A percentile compares a stretch with the other conserved stretches of the same genome.
phyloP scores from a whole-genome alignment of 148 eudicot genomes.

The Vaccinium vitisidaea region DNA sequence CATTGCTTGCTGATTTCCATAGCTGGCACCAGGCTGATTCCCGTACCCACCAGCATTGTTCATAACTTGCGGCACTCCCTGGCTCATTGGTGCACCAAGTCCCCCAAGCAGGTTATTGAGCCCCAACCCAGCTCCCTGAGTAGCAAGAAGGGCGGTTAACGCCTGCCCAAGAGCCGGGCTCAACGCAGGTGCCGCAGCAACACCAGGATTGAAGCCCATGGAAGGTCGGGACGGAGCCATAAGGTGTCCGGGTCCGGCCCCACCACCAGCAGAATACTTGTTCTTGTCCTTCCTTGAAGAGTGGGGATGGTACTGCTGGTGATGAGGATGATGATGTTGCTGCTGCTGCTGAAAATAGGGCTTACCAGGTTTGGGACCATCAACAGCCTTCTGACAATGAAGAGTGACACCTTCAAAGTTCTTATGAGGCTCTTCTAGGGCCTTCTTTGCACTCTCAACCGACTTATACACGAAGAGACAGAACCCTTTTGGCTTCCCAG shows the following conservation, averaged over 20 bases:
- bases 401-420: slow-evolving; percentile 65
- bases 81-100: slow-evolving; percentile 52
- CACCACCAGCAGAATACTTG: slow-evolving; percentile 41
- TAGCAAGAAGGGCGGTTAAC: slow-evolving; percentile 66
- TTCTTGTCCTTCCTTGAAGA: slow-evolving; percentile 56
- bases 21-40: slow-evolving; percentile 51
- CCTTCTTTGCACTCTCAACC: slow-evolving; percentile 64
- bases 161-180: slow-evolving; percentile 87
- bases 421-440: slow-evolving; percentile 91
- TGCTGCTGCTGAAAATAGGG: slow-evolving; percentile 23
- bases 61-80: slow-evolving; percentile 35
- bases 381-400: slow-evolving; percentile 74
- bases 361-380: slow-evolving; percentile 75
- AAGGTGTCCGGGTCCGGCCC: slow-evolving; percentile 44
- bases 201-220: slow-evolving; percentile 44
- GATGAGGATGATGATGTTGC: slow-evolving; percentile 27
- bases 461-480: slow-evolving; percentile 76
- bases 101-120: slow-evolving; percentile 65
- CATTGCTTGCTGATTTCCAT: slow-evolving; percentile 48
- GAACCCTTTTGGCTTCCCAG: slow-evolving; percentile 90
- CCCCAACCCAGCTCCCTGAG: slow-evolving; percentile 80
- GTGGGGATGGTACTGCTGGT: slow-evolving; percentile 33
- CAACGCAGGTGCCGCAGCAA: slow-evolving; percentile 39
- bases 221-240: slow-evolving; percentile 56
- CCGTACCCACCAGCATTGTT: slow-evolving; percentile 52